These are phyloP conservation scores for Brassica juncea DNA, from an alignment of 345 rosid species.

Conservation along the genomic window DNA sequence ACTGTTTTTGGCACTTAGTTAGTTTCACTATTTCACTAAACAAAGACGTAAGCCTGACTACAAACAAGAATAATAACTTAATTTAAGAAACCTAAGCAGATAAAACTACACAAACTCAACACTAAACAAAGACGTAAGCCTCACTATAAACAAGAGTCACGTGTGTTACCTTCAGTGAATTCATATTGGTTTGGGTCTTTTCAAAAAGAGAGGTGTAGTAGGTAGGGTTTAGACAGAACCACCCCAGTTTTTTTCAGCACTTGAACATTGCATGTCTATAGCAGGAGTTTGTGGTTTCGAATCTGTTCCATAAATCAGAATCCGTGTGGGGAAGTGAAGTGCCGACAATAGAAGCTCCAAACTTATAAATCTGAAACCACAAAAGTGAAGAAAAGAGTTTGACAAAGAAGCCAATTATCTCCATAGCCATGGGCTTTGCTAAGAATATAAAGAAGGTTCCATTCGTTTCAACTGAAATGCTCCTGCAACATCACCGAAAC, in stretches of 20 bases:
- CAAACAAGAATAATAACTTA: no score
- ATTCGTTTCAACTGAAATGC: slow-evolving; percentile 54
- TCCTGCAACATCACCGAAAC: slow-evolving; percentile 43
- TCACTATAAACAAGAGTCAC: background rate
- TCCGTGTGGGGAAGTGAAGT: slow-evolving; percentile 52
- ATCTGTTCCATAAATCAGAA: slow-evolving; percentile 71
- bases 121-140: background rate
- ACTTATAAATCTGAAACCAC: slow-evolving; percentile 90
- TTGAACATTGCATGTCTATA: slow-evolving; percentile 49
- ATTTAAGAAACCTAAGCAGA: no score
- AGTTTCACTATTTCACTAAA: no score
- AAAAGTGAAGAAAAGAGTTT: slow-evolving; percentile 75
- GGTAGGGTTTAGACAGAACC: slow-evolving; percentile 80
- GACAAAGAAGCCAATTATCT: slow-evolving; percentile 69
- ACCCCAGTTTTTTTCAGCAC: slow-evolving; percentile 57
- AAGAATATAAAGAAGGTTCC: slow-evolving; percentile 66
- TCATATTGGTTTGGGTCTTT: slow-evolving; percentile 36
- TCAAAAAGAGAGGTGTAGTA: slow-evolving; percentile 81
- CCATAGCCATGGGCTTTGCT: slow-evolving; percentile 76
- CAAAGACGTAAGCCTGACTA: no score
- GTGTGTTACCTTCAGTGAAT: slow-evolving; percentile 26
- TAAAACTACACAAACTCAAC: no score
- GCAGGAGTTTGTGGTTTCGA: slow-evolving; percentile 69
- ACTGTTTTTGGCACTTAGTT: no score
- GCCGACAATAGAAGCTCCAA: slow-evolving; percentile 66